Percentiles rank a stretch among this genome's conserved stretches.
Conservation (phyloP, 2,329 filamentous ascomycete species). For the Lomentospora prolificans region DNA sequence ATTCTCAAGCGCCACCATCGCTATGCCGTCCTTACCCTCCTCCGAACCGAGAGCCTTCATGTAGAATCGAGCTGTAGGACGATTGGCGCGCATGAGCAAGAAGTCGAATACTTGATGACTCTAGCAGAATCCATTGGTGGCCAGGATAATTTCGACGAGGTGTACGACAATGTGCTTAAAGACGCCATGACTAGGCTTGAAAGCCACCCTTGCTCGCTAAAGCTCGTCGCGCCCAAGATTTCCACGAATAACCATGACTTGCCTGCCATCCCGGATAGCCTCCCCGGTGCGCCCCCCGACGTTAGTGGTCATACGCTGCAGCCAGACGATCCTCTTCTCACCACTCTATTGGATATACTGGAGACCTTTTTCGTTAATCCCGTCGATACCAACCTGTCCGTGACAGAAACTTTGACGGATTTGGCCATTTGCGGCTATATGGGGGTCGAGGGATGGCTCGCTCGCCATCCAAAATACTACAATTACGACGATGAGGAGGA, state of each 20-base stretch:
- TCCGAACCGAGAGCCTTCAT: slow-evolving; percentile 54
- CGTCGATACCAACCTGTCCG: slow-evolving; percentile 78
- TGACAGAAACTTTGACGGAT: slow-evolving; percentile 76
- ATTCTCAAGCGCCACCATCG: slow-evolving; percentile 81
- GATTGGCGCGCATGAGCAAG: slow-evolving; percentile 63
- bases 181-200: slow-evolving; percentile 62
- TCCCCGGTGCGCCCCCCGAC: slow-evolving; percentile 51
- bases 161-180: slow-evolving; percentile 62
- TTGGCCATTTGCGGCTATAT: slow-evolving; percentile 79
- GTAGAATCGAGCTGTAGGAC: slow-evolving; percentile 52
- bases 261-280: slow-evolving; percentile 43
- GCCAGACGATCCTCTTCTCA: slow-evolving; percentile 52
- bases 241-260: slow-evolving; percentile 46
- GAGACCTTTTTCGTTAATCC: slow-evolving; percentile 81
- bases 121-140: slow-evolving; percentile 61
- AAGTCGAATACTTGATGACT: slow-evolving; percentile 61
- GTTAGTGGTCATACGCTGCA: slow-evolving; percentile 52
- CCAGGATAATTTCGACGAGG: slow-evolving; percentile 59
- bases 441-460: slow-evolving; percentile 80
- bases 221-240: slow-evolving; percentile 53
- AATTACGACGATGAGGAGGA: slow-evolving; percentile 41
- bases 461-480: slow-evolving; percentile 60
- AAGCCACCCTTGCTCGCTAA: slow-evolving; percentile 62
- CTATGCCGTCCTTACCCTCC: slow-evolving; percentile 69
- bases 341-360: slow-evolving; percentile 60